Evolutionary conservation across 176 grass and related monocot genomes (phyloP), one percentile per base, ranked within the genome.

Genomic region (Bonia amplexicaulis): DNA sequence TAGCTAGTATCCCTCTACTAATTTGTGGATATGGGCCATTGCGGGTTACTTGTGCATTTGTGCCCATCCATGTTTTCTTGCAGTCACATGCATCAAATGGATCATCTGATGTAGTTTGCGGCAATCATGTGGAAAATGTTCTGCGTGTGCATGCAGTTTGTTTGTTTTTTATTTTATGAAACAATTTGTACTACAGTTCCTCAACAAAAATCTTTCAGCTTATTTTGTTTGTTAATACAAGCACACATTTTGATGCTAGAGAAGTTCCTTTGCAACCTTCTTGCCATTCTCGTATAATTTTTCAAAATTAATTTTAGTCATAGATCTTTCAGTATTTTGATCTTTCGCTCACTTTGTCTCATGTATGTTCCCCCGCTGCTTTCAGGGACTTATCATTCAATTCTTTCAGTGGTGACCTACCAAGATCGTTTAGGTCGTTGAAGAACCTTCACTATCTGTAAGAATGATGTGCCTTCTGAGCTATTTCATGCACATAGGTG

Each of bases 301-400:
- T 15, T 35, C 47, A 16, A 74, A 40, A 12, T 51, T 69, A 22
- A 53, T 37, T 41, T 58, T 80, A 73, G 23, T 19, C 59, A 29
- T 55, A 52, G 46, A 54, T 87, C 37, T 49, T 49, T 75, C 6
- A 39, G 5, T 64, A 40, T 78, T 69, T 40, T 23, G 39, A 65
- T 71, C 46, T 80, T 31, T 69, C 22, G 35, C 2, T 12, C 40
- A 57, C 44, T 74, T 80, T 47, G 53, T 54, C 9, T 40, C 20
- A 73, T 62, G 60, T 78, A 69, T 79, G 31, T 41, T 45, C 35
- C 41, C 40, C 27, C 6, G 2, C 51, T 0, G 1, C 35, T 89
- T 79, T 85, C 91, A 95, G 96, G 88, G 93, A 98, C 44, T 85
- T 98, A 70, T 98, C 93, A 81, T 95, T 89, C 91, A 93, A 98